Base-by-base conservation (phyloP, 306 rosid species). In the Castanopsis chinensis region DNA sequence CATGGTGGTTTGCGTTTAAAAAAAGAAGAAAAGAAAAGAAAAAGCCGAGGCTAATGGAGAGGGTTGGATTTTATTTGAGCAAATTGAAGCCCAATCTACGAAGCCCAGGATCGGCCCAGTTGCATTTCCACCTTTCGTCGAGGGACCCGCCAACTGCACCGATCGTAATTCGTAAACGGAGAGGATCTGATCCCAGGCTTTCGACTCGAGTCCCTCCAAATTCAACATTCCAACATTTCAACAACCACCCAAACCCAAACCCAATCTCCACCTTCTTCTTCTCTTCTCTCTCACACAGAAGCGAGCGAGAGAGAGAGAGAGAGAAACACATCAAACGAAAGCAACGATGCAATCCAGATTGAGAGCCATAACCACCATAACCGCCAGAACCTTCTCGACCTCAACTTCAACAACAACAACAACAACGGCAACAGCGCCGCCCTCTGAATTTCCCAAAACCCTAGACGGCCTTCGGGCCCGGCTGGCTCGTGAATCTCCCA, bases 401-500 rank as follows among this genome's bases (percentile, higher is more conserved):
- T 79, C 97, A 21, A 18, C 87, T 28, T 72, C 83, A 23, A 64
- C 88, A 20, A 69, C 86, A 8, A 37, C 77, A 51, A 54, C 83
- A 23, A 64, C 88, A 20, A 69, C 86, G 5, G 35, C 77, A 51
- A 54, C 84, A 0, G 4, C 82, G 3, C 83, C 11, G 14, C 83
- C 0, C 69, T 74, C 92, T n/a, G 87, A 83, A 30, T 83, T 83
- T 79, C 92, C 94, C 3, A 94, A 85, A 65, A 95, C 90, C 73
- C 86, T 96, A 3, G 87, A 94, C 0, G 91, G 86, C 43, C 94
- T 96, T 55, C 92, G 99, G 15, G 92, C 92, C 14, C 94, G 97
- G 32, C 84, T 93, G 10, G 93, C 93, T 19, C 82, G 84, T 21
- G 99, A 96, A 10, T 81, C 90, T 0, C 94, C 91, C 0, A 43